phyloP scores from a whole-genome alignment of 495 filamentous ascomycete species.

The Glonium stellatum region DNA sequence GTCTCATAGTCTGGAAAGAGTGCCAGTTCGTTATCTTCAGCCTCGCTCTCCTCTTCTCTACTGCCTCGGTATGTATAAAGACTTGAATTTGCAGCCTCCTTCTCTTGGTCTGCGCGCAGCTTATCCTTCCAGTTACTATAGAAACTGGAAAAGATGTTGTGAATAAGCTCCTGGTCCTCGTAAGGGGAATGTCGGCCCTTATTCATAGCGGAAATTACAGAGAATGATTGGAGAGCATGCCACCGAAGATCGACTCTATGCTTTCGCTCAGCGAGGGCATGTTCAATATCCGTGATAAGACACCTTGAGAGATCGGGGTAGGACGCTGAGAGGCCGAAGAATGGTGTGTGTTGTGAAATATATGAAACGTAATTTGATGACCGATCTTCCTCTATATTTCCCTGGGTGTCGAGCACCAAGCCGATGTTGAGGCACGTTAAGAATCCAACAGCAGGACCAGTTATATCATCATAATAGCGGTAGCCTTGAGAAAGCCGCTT shows the following conservation, averaged over 20 bases:
- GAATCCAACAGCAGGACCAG: conserved; percentile 69
- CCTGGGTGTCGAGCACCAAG: conserved; percentile 49
- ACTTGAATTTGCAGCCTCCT: conserved; percentile 61
- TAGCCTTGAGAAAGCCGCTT: conserved; percentile 58
- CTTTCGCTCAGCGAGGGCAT: conserved; percentile 6
- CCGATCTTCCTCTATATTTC: not conserved
- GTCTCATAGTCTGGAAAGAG: conserved; percentile 75
- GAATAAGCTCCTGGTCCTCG: conserved; percentile 3
- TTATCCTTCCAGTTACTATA: conserved; percentile 72
- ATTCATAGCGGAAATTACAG: conserved; percentile 1
- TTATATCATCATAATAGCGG: conserved; percentile 76
- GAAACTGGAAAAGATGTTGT: conserved; percentile 54
- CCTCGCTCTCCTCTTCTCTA: conserved; percentile 64
- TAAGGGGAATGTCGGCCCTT: not conserved
- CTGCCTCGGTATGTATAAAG: conserved; percentile 76
- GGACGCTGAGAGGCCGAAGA: conserved; percentile 11
- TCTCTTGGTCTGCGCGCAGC: conserved; percentile 64
- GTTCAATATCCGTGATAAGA: conserved; percentile 3
- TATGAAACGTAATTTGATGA: not conserved
- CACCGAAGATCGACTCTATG: conserved; percentile 19
- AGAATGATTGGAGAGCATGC: conserved; percentile 16
- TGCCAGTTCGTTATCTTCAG: conserved; percentile 65
- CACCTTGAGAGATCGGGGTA: not conserved
- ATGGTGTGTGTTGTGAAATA: conserved; percentile 18
- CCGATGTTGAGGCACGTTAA: conserved; percentile 74